These are phyloP conservation scores for Proliferodiscus dingleyae DNA, from an alignment of 2,329 filamentous ascomycete species.

Conservation along the genomic window DNA sequence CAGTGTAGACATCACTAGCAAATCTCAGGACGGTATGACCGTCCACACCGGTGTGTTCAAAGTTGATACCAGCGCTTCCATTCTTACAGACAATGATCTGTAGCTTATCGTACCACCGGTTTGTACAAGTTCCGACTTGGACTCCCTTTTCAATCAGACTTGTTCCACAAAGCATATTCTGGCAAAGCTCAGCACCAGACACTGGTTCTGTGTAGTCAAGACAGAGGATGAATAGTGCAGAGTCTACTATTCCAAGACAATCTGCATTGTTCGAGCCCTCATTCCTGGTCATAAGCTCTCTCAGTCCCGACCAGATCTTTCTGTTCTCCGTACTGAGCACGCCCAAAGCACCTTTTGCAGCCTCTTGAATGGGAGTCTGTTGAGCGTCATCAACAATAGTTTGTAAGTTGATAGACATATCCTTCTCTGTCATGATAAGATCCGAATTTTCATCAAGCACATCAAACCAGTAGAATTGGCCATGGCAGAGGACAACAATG, in stretches of 20 bases:
- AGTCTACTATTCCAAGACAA: constrained; percentile 91
- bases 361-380: constrained; percentile 85
- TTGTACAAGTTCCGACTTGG: constrained; percentile 95
- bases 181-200: constrained; percentile 79
- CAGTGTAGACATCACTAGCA: constrained; percentile 93
- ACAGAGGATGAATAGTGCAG: constrained; percentile 86
- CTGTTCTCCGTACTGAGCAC: constrained; percentile 95
- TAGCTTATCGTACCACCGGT: constrained; percentile 98
- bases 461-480: constrained; percentile 99
- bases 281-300: constrained; percentile 82
- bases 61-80: constrained; percentile 97
- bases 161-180: constrained; percentile 97
- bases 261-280: constrained; percentile 91
- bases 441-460: constrained; percentile 92
- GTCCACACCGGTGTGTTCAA: constrained; percentile 96
- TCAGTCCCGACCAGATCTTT: constrained; percentile 88
- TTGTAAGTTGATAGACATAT: constrained; percentile 84
- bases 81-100: constrained; percentile 99
- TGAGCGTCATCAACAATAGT: constrained; percentile 88
- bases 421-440: constrained; percentile 94
- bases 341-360: constrained; percentile 89
- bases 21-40: constrained; percentile 96
- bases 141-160: constrained; percentile 88
- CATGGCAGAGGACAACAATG: constrained; percentile 86
- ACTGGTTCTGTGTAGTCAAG: constrained; percentile 86